These are phyloP conservation scores for Gossypium gossypioides DNA, from an alignment of 441 rosid species.

Conservation along the genomic window DNA sequence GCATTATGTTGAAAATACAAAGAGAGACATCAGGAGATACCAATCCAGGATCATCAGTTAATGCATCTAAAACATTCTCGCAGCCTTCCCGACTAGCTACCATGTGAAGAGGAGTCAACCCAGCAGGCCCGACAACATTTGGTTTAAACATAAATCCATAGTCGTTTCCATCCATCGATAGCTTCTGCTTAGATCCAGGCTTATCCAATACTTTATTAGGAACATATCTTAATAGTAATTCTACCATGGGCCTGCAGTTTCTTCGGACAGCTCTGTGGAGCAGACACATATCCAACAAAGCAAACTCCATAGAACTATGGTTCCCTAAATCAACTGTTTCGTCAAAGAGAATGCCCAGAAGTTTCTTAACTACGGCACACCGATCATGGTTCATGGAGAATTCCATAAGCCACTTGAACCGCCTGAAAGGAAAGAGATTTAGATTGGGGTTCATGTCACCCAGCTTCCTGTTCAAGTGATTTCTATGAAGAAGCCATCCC, in stretches of 20 bases:
- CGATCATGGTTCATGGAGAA: slow-evolving; percentile 48
- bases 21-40: slow-evolving; percentile 21
- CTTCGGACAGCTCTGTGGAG: slow-evolving; percentile 49
- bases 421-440: slow-evolving; percentile 30
- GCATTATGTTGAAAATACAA: background rate
- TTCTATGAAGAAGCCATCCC: slow-evolving; percentile 55
- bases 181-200: slow-evolving; percentile 17
- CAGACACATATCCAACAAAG: slow-evolving; percentile 37
- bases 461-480: slow-evolving; percentile 23
- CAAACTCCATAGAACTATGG: slow-evolving; percentile 25
- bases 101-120: slow-evolving; percentile 57
- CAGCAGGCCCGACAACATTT: slow-evolving; percentile 37
- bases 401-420: slow-evolving; percentile 46
- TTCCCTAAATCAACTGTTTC: slow-evolving; percentile 29
- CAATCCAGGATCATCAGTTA: slow-evolving; percentile 47
- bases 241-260: slow-evolving; percentile 39
- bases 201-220: slow-evolving; percentile 19
- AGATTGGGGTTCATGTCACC: slow-evolving; percentile 23
- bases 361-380: slow-evolving; percentile 47
- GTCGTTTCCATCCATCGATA: background rate
- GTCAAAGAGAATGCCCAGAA: slow-evolving; percentile 32
- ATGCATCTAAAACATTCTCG: slow-evolving; percentile 46
- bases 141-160: slow-evolving; percentile 27
- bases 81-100: slow-evolving; percentile 41
- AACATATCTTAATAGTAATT: slow-evolving; percentile 30